A percentile compares a stretch with the other conserved stretches of the same genome.
phyloP scores from a whole-genome alignment of 2,329 filamentous ascomycete species.

The Talaromyces funiculosus region DNA sequence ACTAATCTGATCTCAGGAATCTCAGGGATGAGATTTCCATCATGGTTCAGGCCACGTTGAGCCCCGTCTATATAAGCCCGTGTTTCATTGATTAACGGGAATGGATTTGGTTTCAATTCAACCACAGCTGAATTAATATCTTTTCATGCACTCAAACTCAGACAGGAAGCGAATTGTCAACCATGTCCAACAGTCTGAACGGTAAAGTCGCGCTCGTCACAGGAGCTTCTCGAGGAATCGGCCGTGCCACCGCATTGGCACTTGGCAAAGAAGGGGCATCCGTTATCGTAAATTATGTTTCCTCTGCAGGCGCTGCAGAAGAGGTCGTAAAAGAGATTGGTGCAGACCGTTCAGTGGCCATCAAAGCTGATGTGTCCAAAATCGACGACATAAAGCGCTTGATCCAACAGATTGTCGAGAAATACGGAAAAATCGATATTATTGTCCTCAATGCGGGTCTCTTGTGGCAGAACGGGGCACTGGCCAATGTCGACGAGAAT shows the following conservation, averaged over 20 bases:
- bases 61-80: not conserved
- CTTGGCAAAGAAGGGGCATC: not conserved
- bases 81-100: not conserved
- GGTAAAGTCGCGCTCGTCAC: conserved; percentile 5
- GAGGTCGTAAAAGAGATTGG: conserved; percentile 44
- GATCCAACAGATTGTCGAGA: conserved; percentile 44
- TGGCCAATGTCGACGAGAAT: conserved; percentile 46
- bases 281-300: conserved; percentile 4
- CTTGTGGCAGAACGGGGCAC: conserved; percentile 43
- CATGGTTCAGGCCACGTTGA: not conserved
- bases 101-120: not conserved
- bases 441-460: conserved; percentile 53
- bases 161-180: not conserved
- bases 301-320: not conserved
- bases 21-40: not conserved
- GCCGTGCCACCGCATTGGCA: not conserved
- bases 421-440: conserved; percentile 54
- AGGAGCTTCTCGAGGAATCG: conserved; percentile 2
- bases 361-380: conserved; percentile 52
- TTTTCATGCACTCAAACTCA: too few species aligned
- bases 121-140: not conserved
- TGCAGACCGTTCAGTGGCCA: conserved; percentile 43
- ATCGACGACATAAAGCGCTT: conserved; percentile 46
- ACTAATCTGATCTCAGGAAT: not conserved
- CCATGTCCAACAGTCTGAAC: not conserved